Percentiles rank a stretch among this genome's conserved stretches.
phyloP scores from a whole-genome alignment of 352 stramenopile species.

The Phytophthora constricta region DNA sequence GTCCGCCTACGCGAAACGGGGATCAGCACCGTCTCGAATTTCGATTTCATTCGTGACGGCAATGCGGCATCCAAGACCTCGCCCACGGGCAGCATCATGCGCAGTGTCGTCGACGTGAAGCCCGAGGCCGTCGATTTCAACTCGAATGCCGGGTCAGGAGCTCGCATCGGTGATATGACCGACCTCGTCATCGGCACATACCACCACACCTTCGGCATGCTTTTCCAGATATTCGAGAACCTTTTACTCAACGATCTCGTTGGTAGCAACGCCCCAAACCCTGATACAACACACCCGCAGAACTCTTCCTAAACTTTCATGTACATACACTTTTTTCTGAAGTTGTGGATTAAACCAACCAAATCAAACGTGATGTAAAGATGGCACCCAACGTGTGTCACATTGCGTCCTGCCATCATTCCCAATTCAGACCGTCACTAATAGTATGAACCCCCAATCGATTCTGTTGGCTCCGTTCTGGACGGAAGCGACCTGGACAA shows the following conservation, averaged over 20 bases:
- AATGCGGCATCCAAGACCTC: neutral
- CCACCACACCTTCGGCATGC: constrained; percentile 45
- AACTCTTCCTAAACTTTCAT: neutral
- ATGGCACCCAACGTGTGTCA: no score
- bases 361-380: neutral
- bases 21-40: constrained; percentile 14
- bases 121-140: constrained; percentile 35
- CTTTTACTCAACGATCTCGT: constrained; percentile 41
- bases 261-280: constrained; percentile 1
- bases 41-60: constrained; percentile 21
- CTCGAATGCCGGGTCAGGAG: constrained; percentile 5
- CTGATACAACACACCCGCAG: neutral
- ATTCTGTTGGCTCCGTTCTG: no score
- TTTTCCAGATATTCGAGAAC: constrained; percentile 51
- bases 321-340: no score
- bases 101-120: constrained; percentile 25
- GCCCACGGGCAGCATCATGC: constrained; percentile 18
- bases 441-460: neutral
- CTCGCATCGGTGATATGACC: constrained; percentile 47
- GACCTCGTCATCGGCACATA: constrained; percentile 58
- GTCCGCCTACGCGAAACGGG: constrained; percentile 49
- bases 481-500: constrained; percentile 22
- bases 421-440: neutral
- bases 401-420: no score
- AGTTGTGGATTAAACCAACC: no score